phyloP scores from a whole-genome alignment of 805 yeast genomes.

The Priceomyces carsonii region DNA sequence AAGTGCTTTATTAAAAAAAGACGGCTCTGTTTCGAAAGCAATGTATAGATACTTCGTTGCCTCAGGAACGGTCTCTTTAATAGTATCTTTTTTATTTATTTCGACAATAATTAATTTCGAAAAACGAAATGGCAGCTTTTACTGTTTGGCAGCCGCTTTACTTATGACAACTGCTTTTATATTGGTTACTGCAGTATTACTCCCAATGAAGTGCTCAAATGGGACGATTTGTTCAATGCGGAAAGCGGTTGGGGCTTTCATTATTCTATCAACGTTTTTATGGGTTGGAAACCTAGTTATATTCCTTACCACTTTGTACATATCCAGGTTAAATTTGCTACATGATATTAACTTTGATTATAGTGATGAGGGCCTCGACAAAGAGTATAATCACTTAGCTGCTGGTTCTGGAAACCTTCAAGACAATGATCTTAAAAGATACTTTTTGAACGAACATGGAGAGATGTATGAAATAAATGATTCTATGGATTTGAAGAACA shows the following conservation, averaged over 20 bases:
- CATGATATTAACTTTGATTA: conserved; percentile 34
- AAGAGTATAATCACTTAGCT: conserved; percentile 15
- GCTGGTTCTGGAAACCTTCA: too few relatives aligned
- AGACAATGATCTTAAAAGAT: conserved; percentile 31
- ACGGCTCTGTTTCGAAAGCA: conserved; percentile 20
- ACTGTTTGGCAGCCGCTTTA: conserved; percentile 33
- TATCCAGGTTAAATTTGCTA: conserved; percentile 33
- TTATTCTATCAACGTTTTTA: conserved; percentile 37
- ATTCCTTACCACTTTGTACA: conserved; percentile 40
- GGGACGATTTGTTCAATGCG: conserved; percentile 28
- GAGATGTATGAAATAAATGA: conserved; percentile 29
- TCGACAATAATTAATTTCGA: conserved; percentile 40
- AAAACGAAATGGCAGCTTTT: conserved; percentile 40
- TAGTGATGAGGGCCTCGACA: conserved; percentile 20
- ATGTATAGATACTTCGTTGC: conserved; percentile 41
- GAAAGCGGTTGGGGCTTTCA: conserved; percentile 35
- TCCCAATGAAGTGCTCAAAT: conserved; percentile 25
- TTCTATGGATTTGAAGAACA: conserved; percentile 19
- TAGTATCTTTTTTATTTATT: conserved; percentile 35
- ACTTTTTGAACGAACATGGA: conserved; percentile 27
- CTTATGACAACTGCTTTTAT: conserved; percentile 37
- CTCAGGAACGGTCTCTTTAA: conserved; percentile 31
- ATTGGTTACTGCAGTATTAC: conserved; percentile 25
- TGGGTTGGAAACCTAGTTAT: conserved; percentile 40
- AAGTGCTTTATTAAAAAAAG: conserved; percentile 24